Evolutionary conservation across 1,284 basidiomycete species (phyloP).

Genomic region (Hemileccinum hortonii): DNA sequence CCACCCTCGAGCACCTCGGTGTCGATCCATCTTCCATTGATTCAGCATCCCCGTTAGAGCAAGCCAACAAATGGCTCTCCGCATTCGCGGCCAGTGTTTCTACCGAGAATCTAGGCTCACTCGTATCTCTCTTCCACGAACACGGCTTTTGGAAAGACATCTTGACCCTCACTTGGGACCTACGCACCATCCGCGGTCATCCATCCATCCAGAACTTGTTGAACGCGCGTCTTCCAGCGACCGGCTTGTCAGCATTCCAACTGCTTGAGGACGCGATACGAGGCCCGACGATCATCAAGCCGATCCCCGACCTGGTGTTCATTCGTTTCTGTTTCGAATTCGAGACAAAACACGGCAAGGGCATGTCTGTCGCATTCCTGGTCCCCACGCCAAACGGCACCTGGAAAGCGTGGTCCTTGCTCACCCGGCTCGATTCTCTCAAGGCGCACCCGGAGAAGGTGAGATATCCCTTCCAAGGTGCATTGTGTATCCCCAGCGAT

Average conservation of each 20-base stretch:
- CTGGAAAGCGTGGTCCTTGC: slow-evolving; percentile 34
- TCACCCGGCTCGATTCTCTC: slow-evolving; percentile 49
- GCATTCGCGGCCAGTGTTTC: slow-evolving; percentile 25
- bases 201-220: slow-evolving; percentile 20
- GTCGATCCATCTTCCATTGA: slow-evolving; percentile 13
- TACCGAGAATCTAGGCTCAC: slow-evolving; percentile 16
- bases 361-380: slow-evolving; percentile 19
- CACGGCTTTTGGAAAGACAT: slow-evolving; percentile 31
- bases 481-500: background rate
- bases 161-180: slow-evolving; percentile 30
- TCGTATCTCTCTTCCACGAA: slow-evolving; percentile 21
- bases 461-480: background rate
- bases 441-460: slow-evolving; percentile 42
- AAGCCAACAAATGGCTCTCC: slow-evolving; percentile 25
- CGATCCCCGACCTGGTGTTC: slow-evolving; percentile 17
- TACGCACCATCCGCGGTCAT: slow-evolving; percentile 27
- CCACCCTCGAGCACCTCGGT: slow-evolving; percentile 21
- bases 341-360: slow-evolving; percentile 24
- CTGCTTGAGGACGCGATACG: slow-evolving; percentile 16
- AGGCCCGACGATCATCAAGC: slow-evolving; percentile 19
- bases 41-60: slow-evolving; percentile 11
- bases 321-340: slow-evolving; percentile 26
- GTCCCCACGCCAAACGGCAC: slow-evolving; percentile 13
- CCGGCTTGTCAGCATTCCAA: slow-evolving; percentile 27
- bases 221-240: slow-evolving; percentile 16